Conservation (phyloP, 345 rosid genomes). For the Sonneratia alba region DNA sequence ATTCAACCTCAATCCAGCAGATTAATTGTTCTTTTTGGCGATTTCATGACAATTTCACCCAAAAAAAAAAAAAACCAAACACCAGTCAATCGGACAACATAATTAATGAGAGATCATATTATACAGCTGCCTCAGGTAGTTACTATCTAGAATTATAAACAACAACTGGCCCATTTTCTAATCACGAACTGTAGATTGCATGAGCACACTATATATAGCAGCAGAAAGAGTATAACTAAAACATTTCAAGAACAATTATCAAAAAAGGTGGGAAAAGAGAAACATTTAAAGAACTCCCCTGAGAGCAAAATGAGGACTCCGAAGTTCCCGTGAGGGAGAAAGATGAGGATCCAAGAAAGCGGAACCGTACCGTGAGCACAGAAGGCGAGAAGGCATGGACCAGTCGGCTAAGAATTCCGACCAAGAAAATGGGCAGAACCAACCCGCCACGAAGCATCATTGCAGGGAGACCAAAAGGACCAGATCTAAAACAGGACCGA, state of each 20-base stretch:
- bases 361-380: not conserved
- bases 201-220: not conserved
- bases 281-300: no score
- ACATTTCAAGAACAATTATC: no score
- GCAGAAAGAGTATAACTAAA: no score
- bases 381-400: not conserved
- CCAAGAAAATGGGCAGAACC: conserved; percentile 2
- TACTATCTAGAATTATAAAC: not conserved
- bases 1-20: not conserved
- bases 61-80: not conserved
- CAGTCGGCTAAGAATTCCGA: not conserved
- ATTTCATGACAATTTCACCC: not conserved
- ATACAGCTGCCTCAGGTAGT: not conserved
- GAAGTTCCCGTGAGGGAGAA: not conserved
- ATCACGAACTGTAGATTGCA: not conserved
- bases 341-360: not conserved
- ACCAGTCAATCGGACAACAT: no score
- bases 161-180: not conserved
- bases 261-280: no score
- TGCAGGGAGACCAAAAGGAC: not conserved
- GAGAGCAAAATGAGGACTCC: no score
- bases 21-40: not conserved
- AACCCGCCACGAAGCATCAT: conserved; percentile 5
- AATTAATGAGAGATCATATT: not conserved
- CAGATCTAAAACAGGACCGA: not conserved